A percentile compares a stretch with the other conserved stretches of the same genome.
These are phyloP conservation scores for Trametes punicea DNA, from an alignment of 768 basidiomycete species.

Conservation along the genomic window DNA sequence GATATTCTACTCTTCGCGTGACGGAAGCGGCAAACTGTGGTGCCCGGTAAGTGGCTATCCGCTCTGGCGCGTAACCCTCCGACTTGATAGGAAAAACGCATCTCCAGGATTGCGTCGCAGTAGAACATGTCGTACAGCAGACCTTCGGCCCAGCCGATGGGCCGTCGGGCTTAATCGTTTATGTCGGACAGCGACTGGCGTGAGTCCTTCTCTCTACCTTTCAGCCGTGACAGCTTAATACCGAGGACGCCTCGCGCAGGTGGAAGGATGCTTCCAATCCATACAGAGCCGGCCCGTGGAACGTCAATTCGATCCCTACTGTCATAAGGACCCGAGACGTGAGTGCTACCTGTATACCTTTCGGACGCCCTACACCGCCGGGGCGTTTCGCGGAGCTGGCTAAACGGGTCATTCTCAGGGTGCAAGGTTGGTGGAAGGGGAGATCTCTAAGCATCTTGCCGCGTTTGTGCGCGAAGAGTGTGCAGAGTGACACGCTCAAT, in stretches of 20 bases:
- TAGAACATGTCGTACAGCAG: constrained; percentile 52
- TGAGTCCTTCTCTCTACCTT: constrained; percentile 35
- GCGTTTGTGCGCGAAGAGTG: not conserved
- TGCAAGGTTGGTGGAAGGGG: constrained; percentile 23
- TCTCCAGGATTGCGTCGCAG: constrained; percentile 63
- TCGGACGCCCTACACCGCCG: not conserved
- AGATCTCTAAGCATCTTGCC: constrained; percentile 10
- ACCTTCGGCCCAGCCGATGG: constrained; percentile 44
- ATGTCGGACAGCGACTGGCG: constrained; percentile 65
- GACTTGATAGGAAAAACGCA: constrained; percentile 16
- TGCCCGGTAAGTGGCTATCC: constrained; percentile 52
- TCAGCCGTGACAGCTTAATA: not conserved
- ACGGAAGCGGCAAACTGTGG: constrained; percentile 59
- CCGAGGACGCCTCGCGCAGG: constrained; percentile 35
- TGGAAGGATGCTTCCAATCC: constrained; percentile 62
- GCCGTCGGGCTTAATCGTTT: constrained; percentile 59
- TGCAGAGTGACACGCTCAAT: not conserved
- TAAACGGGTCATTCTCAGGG: constrained; percentile 6
- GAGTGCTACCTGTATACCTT: constrained; percentile 24
- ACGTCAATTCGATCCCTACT: constrained; percentile 58
- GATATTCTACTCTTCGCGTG: constrained; percentile 70
- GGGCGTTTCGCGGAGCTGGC: not conserved
- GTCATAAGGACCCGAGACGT: constrained; percentile 61
- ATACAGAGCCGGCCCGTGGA: constrained; percentile 64
- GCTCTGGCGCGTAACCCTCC: constrained; percentile 4